Conservation (phyloP, 208 protist genomes). For the Trypanosoma grayi region DNA sequence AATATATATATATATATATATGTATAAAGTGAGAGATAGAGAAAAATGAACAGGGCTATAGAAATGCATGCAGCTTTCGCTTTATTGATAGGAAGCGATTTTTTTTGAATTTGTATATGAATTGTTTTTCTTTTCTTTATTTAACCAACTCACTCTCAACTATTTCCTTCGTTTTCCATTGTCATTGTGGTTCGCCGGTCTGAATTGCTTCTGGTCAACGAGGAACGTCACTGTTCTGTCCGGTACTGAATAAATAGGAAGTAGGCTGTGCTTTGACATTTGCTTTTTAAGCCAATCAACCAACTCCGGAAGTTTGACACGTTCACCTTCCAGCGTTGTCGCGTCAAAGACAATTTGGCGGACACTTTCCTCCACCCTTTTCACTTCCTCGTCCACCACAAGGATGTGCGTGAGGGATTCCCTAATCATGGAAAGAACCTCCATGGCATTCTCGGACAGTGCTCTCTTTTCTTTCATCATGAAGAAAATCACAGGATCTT, state of each 20-base stretch:
- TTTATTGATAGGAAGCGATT: too few species aligned
- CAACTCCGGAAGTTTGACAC: conserved; percentile 20
- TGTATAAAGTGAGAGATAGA: too few species aligned
- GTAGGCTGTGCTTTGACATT: conserved; percentile 25
- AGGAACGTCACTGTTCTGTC: conserved; percentile 41
- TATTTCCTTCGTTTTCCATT: conserved; percentile 19
- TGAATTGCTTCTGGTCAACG: conserved; percentile 40
- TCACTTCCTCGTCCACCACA: conserved; percentile 28
- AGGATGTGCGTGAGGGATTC: conserved; percentile 30
- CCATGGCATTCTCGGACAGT: conserved; percentile 29
- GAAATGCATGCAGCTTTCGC: too few species aligned
- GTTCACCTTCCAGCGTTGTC: background rate
- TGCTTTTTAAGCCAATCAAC: conserved; percentile 42
- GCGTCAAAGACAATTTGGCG: conserved; percentile 19
- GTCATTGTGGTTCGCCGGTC: conserved; percentile 2
- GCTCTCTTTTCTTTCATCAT: conserved; percentile 3
- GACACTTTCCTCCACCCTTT: conserved; percentile 36
- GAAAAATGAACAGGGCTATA: too few species aligned
- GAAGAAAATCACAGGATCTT: conserved; percentile 18
- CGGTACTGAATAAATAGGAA: conserved; percentile 45
- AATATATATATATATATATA: too few species aligned
- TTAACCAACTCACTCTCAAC: background rate
- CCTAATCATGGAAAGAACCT: conserved; percentile 33
- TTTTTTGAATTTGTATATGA: too few species aligned
- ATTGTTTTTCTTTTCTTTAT: background rate